These are phyloP conservation scores for Anthostomella pinea DNA, from an alignment of 2,329 filamentous ascomycete species.

Conservation along the genomic window DNA sequence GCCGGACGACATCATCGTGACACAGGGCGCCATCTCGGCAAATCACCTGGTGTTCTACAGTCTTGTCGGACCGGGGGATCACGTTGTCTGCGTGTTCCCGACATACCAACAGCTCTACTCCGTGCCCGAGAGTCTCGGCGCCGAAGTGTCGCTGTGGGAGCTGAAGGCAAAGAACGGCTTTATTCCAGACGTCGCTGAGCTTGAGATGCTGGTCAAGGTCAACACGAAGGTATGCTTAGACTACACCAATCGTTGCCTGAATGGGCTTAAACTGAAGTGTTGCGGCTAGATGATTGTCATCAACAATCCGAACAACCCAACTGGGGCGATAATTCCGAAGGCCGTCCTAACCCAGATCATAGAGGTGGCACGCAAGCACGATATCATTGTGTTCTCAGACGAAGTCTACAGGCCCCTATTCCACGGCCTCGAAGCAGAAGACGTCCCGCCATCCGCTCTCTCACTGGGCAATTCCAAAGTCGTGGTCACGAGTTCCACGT, in stretches of 20 bases:
- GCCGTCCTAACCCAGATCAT: slow-evolving; percentile 59
- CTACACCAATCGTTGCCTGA: too few species aligned
- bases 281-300: slow-evolving; percentile 46
- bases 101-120: slow-evolving; percentile 84
- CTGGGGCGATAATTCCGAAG: slow-evolving; percentile 66
- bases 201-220: slow-evolving; percentile 61
- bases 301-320: slow-evolving; percentile 82
- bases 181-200: slow-evolving; percentile 62
- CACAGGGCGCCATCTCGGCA: slow-evolving; percentile 78
- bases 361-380: slow-evolving; percentile 57
- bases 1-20: slow-evolving; percentile 67
- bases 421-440: slow-evolving; percentile 56
- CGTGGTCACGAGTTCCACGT: slow-evolving; percentile 76
- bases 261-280: too few species aligned
- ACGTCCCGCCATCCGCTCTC: slow-evolving; percentile 61
- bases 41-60: slow-evolving; percentile 79
- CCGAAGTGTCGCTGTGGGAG: slow-evolving; percentile 75
- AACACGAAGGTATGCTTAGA: slow-evolving; percentile 65
- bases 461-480: slow-evolving; percentile 69
- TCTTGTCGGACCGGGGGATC: slow-evolving; percentile 69
- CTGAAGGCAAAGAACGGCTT: slow-evolving; percentile 63
- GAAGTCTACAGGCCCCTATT: slow-evolving; percentile 85
- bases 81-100: slow-evolving; percentile 83
- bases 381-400: slow-evolving; percentile 69
- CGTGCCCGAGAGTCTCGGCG: slow-evolving; percentile 71